Conservation (phyloP, 805 yeast species). For the Pichia exigua region DNA sequence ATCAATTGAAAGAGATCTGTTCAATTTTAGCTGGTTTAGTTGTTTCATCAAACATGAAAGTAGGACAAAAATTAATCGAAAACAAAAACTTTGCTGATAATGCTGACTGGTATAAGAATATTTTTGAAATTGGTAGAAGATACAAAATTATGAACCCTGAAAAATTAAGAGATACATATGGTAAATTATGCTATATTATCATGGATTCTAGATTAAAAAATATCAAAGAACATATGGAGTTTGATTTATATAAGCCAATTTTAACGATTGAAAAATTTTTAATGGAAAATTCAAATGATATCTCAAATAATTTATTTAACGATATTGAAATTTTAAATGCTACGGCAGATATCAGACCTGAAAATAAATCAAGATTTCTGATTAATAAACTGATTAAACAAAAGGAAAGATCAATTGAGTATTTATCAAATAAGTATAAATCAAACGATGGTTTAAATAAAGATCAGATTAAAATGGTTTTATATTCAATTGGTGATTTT, state of each 20-base stretch:
- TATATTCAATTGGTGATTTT: slow-evolving; percentile 75
- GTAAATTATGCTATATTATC: slow-evolving; percentile 74
- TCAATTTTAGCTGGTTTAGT: slow-evolving; percentile 72
- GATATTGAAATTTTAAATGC: slow-evolving; percentile 57
- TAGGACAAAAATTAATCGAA: slow-evolving; percentile 56
- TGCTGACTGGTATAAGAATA: slow-evolving; percentile 61
- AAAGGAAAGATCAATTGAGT: slow-evolving; percentile 65
- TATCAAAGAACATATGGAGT: slow-evolving; percentile 62
- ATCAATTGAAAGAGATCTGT: slow-evolving; percentile 68
- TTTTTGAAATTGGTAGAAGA: slow-evolving; percentile 73
- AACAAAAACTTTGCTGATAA: slow-evolving; percentile 62
- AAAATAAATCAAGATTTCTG: slow-evolving; percentile 44
- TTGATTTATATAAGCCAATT: slow-evolving; percentile 67
- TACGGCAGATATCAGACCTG: slow-evolving; percentile 58
- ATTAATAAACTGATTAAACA: slow-evolving; percentile 53
- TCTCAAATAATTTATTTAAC: slow-evolving; percentile 37
- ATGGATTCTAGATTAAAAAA: slow-evolving; percentile 78
- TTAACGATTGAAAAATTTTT: slow-evolving; percentile 41
- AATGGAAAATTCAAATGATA: slow-evolving; percentile 23
- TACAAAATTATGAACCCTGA: slow-evolving; percentile 83
- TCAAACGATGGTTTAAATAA: slow-evolving; percentile 33
- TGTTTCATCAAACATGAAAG: slow-evolving; percentile 67
- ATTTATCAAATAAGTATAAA: slow-evolving; percentile 42
- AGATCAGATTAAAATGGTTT: slow-evolving; percentile 62
- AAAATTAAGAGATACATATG: slow-evolving; percentile 69